Evolutionary conservation across 208 protist genomes (phyloP).

Genomic region (Trypanosoma platydactyli): DNA sequence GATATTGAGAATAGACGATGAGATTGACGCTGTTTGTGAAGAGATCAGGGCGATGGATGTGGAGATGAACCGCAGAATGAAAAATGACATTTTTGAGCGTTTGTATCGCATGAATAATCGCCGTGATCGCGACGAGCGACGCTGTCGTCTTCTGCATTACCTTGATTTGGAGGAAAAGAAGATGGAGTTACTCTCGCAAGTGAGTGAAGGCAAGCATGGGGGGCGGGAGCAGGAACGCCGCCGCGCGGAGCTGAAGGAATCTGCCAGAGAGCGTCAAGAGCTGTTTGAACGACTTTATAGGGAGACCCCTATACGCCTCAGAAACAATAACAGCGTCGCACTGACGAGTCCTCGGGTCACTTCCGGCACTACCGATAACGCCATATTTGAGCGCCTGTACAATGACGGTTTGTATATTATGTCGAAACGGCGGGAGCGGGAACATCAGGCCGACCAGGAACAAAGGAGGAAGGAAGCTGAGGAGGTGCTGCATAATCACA

Average conservation of each 20-base stretch:
- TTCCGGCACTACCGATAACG: constrained; percentile 3
- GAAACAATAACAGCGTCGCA: not conserved
- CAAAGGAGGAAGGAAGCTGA: constrained; percentile 47
- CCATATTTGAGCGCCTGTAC: constrained; percentile 38
- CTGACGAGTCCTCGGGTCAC: not conserved
- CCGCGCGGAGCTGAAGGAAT: constrained; percentile 23
- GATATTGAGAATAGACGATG: constrained; percentile 15
- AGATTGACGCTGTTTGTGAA: constrained; percentile 14
- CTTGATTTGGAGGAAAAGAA: constrained; percentile 53
- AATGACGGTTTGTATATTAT: constrained; percentile 27
- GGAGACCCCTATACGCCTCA: constrained; percentile 9
- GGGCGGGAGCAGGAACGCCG: constrained; percentile 29
- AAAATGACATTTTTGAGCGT: constrained; percentile 53
- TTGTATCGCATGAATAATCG: constrained; percentile 88
- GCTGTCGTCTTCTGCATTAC: constrained; percentile 45
- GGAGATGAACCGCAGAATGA: constrained; percentile 23
- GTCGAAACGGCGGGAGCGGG: constrained; percentile 21
- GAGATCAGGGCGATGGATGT: constrained; percentile 8
- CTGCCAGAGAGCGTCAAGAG: constrained; percentile 1
- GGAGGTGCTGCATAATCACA: constrained; percentile 52
- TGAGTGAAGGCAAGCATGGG: constrained; percentile 26
- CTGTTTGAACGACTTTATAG: constrained; percentile 74
- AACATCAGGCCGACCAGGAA: constrained; percentile 26
- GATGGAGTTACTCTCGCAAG: constrained; percentile 50
- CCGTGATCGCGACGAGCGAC: constrained; percentile 65